These are phyloP conservation scores for Kluyveromyces sp. DNA, from an alignment of 1,139 yeast genomes.

Conservation along the genomic window DNA sequence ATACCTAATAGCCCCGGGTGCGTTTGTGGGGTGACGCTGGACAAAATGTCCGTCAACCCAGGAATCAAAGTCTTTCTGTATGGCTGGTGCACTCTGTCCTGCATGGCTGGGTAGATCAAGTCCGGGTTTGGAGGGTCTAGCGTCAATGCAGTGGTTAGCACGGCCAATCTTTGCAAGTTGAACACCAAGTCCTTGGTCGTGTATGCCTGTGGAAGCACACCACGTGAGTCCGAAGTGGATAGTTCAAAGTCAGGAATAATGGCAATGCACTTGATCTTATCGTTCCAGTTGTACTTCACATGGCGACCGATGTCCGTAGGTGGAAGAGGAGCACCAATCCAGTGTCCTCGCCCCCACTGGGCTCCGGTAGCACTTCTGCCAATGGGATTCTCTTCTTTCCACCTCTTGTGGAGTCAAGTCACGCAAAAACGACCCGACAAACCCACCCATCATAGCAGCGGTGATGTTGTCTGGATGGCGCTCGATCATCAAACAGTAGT, in stretches of 20 bases:
- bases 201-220: slow-evolving; percentile 76
- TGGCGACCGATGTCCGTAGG: slow-evolving; percentile 88
- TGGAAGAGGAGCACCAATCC: slow-evolving; percentile 64
- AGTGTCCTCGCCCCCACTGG: slow-evolving; percentile 59
- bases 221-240: slow-evolving; percentile 83
- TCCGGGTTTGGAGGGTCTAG: slow-evolving; percentile 74
- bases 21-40: slow-evolving; percentile 72
- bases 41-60: slow-evolving; percentile 74
- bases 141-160: slow-evolving; percentile 75
- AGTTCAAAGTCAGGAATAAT: slow-evolving; percentile 92
- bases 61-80: slow-evolving; percentile 87
- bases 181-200: slow-evolving; percentile 78
- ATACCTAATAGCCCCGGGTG: slow-evolving; percentile 87
- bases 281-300: slow-evolving; percentile 76
- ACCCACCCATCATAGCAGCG: slow-evolving; percentile 99
- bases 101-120: slow-evolving; percentile 89
- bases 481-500: slow-evolving; percentile 92
- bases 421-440: slow-evolving; percentile 88
- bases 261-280: slow-evolving; percentile 76
- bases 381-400: slow-evolving; percentile 75
- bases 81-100: slow-evolving; percentile 93
- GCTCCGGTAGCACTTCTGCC: slow-evolving; percentile 73
- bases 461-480: slow-evolving; percentile 97
- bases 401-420: slow-evolving; percentile 66
- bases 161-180: slow-evolving; percentile 74